A percentile compares a stretch with the other conserved stretches of the same genome.
Evolutionary conservation across 75 land plant genomes (phyloP).

Genomic region (Pinus tabuliformis): DNA sequence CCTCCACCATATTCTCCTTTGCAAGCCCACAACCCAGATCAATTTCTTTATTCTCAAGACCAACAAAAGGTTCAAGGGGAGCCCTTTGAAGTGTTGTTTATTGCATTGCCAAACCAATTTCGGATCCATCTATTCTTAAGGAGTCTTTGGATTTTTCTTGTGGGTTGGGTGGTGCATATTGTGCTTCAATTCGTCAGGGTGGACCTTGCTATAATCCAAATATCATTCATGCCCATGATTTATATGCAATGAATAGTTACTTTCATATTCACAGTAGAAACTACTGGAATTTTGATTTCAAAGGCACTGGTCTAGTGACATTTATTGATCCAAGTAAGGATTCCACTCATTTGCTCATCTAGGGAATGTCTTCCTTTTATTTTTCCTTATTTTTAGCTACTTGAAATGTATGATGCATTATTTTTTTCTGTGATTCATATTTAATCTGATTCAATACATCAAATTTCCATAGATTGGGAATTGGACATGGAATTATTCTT

Average conservation of each 20-base stretch:
- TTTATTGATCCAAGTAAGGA: conserved; percentile 79
- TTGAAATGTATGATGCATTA: not conserved
- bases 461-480: not conserved
- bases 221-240: conserved; percentile 67
- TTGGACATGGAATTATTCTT: not conserved
- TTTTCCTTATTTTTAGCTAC: not conserved
- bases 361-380: not conserved
- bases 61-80: not conserved
- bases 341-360: not conserved
- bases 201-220: conserved; percentile 70
- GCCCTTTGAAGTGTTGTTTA: conserved; percentile 7
- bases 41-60: not conserved
- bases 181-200: conserved; percentile 56
- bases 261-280: conserved; percentile 69
- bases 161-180: conserved; percentile 74
- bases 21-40: not conserved
- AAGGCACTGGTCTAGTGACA: conserved; percentile 49
- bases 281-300: conserved; percentile 73
- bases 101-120: conserved; percentile 52
- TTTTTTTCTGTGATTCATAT: not conserved
- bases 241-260: conserved; percentile 83
- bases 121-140: conserved; percentile 28
- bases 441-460: not conserved
- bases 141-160: conserved; percentile 62
- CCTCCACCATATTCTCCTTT: no score